Evolutionary conservation across 345 rosid genomes (phyloP), one percentile per base, ranked within the genome.

Genomic region (Ailanthus altissimus): DNA sequence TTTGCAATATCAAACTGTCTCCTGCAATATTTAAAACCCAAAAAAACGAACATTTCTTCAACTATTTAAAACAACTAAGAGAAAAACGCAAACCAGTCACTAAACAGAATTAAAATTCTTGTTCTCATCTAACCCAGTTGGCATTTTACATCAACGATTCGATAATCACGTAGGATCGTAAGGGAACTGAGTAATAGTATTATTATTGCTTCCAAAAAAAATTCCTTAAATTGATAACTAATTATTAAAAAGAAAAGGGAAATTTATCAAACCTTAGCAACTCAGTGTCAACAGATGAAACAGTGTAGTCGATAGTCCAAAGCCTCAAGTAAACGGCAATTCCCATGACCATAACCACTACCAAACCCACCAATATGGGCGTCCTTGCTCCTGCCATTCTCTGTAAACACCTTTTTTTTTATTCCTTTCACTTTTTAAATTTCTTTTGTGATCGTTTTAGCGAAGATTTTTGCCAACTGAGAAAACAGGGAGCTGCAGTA

Each of bases 1-100:
- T 92, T 91, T 0, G 98, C 98, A 11, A 93, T 84, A 89, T 96
- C 99, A 76, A 96, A 93, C 78, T 96, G 93, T 79, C 87, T 87
- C 82, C 98, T 95, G 62, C 85, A 88, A 72, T 75, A 58, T 64
- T 47, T 6, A 4, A 40, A 79, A 58, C 36, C 14, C 40, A 49
- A 12, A 71, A 7, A 53, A 59, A 36, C 46, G 20, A 12, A 28
- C 28, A 15, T 25, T 49, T 15, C 18, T 20, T 66, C 8, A 54
- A 8, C 51, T 23, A 45, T 40, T 47, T 36, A 1, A 46, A 23
- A 32, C 59, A n/a, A 56, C 5, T 54, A 28, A 7, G 32, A 57
- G 68, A 36, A 49, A 36, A 12, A 20, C 20, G 15, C n/a, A 25
- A 32, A 23, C 64, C 64, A 56, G 38, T 32, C 38, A 32, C 38